Percentiles rank a stretch among this genome's conserved stretches.
Conservation (phyloP, 2,329 filamentous ascomycete species). For the Xylaria sp. region DNA sequence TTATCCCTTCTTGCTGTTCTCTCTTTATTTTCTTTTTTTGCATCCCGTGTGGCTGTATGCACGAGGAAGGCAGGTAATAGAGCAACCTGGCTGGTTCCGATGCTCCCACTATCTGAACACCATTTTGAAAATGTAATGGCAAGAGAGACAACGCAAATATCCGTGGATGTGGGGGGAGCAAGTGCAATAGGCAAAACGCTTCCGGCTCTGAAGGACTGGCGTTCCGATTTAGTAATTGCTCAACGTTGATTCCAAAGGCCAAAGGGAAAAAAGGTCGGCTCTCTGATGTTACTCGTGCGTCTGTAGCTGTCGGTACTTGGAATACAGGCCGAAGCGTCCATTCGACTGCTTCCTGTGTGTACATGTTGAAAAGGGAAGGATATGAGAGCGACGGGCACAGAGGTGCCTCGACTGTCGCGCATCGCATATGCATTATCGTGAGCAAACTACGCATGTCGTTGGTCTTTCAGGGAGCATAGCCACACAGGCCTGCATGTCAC, state of each 20-base stretch:
- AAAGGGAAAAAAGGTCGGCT: conserved; percentile 24
- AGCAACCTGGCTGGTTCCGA: conserved; percentile 12
- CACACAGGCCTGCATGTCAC: conserved; percentile 26
- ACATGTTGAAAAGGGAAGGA: conserved; percentile 17
- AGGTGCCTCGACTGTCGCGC: conserved; percentile 22
- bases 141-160: conserved; percentile 18
- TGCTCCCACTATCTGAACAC: conserved; percentile 6
- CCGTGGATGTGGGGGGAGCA: conserved; percentile 14
- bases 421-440: conserved; percentile 26
- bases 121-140: too few species aligned
- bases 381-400: conserved; percentile 15
- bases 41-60: conserved; percentile 18
- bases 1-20: neutral
- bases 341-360: conserved; percentile 6
- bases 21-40: conserved; percentile 16
- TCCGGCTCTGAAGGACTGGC: conserved; percentile 22
- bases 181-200: conserved; percentile 22
- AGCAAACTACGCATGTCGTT: conserved; percentile 20
- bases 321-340: conserved; percentile 16
- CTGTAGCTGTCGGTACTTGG: conserved; percentile 25
- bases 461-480: conserved; percentile 19
- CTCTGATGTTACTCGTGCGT: conserved; percentile 13
- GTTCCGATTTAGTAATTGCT: conserved; percentile 17
- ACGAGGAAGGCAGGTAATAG: conserved; percentile 15
- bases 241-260: conserved; percentile 17